phyloP scores from a whole-genome alignment of 768 basidiomycete genomes.

The Sutorius australiensis region DNA sequence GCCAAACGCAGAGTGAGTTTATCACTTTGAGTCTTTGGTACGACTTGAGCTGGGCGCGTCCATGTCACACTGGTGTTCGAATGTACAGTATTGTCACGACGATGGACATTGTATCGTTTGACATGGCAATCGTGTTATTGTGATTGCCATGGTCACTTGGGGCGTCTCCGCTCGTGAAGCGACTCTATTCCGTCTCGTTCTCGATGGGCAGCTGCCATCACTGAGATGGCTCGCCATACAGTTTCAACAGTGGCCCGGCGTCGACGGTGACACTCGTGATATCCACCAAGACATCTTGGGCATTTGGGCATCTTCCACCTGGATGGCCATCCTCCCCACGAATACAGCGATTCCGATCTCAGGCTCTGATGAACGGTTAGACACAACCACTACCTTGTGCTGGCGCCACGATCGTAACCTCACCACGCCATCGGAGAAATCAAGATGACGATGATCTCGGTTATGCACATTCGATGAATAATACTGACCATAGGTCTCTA shows the following conservation, averaged over 20 bases:
- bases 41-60: neutral
- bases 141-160: no score
- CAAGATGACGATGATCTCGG: neutral
- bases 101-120: neutral
- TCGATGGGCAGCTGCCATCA: neutral
- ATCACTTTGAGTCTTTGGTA: neutral
- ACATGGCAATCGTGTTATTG: no score
- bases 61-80: neutral
- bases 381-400: neutral
- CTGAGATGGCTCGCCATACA: neutral
- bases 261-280: neutral
- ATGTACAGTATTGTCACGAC: neutral
- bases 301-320: neutral
- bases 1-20: conserved; percentile 8
- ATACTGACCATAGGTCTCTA: neutral
- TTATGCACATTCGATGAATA: conserved; percentile 2
- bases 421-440: neutral
- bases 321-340: neutral
- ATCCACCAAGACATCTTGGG: neutral
- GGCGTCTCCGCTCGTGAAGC: no score
- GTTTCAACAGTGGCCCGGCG: no score
- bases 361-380: neutral
- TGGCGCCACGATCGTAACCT: neutral
- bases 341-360: neutral
- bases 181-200: neutral